These are phyloP conservation scores for Kalanchoe fedtschenkoi DNA, from an alignment of 164 flowering plant genomes.

Conservation along the genomic window DNA sequence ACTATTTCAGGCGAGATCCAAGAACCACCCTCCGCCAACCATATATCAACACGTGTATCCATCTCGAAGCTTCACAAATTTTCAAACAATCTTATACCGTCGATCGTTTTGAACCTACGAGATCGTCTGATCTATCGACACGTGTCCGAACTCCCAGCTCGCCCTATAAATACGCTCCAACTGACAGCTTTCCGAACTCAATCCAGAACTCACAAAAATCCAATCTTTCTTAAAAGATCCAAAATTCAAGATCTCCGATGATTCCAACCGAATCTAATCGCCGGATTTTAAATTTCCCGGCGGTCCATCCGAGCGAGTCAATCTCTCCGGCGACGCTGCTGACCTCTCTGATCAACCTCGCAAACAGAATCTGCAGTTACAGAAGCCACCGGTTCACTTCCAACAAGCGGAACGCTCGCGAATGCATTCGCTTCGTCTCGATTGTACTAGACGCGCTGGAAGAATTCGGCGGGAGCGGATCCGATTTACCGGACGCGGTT, in stretches of 20 bases:
- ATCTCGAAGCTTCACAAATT: not conserved
- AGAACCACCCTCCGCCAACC: not conserved
- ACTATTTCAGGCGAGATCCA: not conserved
- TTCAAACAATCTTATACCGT: not conserved
- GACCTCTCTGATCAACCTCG: conserved; percentile 23
- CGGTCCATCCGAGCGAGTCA: conserved; percentile 35
- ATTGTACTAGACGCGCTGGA: conserved; percentile 24
- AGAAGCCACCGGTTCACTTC: conserved; percentile 15
- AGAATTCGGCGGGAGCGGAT: conserved; percentile 17
- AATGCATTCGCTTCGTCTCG: conserved; percentile 18
- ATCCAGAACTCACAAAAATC: not conserved
- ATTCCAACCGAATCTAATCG: conserved; percentile 13
- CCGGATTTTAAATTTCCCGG: conserved; percentile 49
- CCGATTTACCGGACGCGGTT: conserved; percentile 10
- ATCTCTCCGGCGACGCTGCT: conserved; percentile 29
- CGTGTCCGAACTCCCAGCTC: not conserved
- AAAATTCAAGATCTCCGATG: not conserved
- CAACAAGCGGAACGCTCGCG: conserved; percentile 23
- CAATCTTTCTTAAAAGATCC: not conserved
- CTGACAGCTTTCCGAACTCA: not conserved
- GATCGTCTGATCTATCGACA: not conserved
- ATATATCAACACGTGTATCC: not conserved
- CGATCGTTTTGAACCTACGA: not conserved
- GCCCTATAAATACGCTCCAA: not conserved
- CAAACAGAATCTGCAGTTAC: conserved; percentile 19